A percentile compares a stretch with the other conserved stretches of the same genome.
These are phyloP conservation scores for Lepidium sativum DNA, from an alignment of 345 rosid species.

Conservation along the genomic window DNA sequence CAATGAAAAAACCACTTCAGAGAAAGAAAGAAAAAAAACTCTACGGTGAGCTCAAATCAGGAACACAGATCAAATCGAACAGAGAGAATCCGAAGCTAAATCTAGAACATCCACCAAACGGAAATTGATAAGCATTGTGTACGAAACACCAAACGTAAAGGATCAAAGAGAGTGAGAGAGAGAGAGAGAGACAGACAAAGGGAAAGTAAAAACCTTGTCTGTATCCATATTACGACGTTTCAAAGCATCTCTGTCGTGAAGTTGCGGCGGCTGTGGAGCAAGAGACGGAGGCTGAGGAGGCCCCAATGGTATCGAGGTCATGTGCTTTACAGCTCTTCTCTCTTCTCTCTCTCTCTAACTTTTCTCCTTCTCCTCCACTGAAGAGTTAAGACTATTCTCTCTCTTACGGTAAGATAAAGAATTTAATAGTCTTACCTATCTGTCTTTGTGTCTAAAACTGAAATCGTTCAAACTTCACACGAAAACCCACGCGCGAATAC, in stretches of 20 bases:
- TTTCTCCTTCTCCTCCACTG: slow-evolving; percentile 18
- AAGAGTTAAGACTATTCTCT: slow-evolving; percentile 12
- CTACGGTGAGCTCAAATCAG: not conserved
- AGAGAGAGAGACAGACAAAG: not conserved
- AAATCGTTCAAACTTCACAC: not conserved
- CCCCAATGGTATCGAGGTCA: slow-evolving; percentile 46
- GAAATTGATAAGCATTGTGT: not conserved
- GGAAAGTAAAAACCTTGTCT: slow-evolving; percentile 34
- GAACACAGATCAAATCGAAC: slow-evolving; percentile 19
- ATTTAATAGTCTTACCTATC: too few species aligned
- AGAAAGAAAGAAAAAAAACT: too few species aligned
- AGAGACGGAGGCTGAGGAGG: slow-evolving; percentile 34
- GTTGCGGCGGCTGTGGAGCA: slow-evolving; percentile 23
- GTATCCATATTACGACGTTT: slow-evolving; percentile 40
- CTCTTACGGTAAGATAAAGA: not conserved
- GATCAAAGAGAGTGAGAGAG: not conserved
- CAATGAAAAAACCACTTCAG: not conserved
- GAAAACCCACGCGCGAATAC: not conserved
- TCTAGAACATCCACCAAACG: slow-evolving; percentile 16
- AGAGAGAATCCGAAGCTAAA: not conserved
- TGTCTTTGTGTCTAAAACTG: slow-evolving; percentile 1
- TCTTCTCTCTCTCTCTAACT: slow-evolving; percentile 9
- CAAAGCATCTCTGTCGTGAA: slow-evolving; percentile 28
- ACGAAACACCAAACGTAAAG: slow-evolving; percentile 9
- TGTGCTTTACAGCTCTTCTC: slow-evolving; percentile 47